Evolutionary conservation across 176 grass and related monocot species (phyloP), one percentile per base, ranked within the genome.

Genomic region (Canna indica): DNA sequence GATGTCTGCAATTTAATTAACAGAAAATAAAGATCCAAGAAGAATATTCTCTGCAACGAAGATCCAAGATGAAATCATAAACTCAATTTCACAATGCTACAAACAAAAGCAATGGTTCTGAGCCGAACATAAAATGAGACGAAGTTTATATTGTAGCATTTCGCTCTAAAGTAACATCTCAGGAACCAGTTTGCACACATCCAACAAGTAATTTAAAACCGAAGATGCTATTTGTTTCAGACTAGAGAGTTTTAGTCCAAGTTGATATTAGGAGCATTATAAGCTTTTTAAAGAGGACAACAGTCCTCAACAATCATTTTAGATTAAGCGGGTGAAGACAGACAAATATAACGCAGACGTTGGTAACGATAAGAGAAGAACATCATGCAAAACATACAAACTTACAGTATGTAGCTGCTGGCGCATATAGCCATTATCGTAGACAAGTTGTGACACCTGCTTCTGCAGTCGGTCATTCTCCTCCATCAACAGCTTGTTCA

Each of bases 401-500:
- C 82, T 83, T 76, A 99, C 95, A 70, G 64, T 93, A 80, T 92
- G 86, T 32, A 99, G 68, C 72, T 82, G 82, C 36, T 81, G 88
- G 76, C 82, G 78, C 84, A 85, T 85, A 46, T 80, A 79, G 22
- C 87, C 81, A 24, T 97, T 97, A 35, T 93, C 90, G 3, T 82
- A 86, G 46, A 99, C 86, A 4, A 99, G 95, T 45, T 88, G 90
- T 29, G 90, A 93, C 57, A 99, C 78, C 83, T 99, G 95, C 73
- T 99, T 99, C 86, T 99, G 95, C 60, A 99, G 76, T 65, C 90
- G 77, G 79, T 99, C 95, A 73, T 99, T 99, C 27, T 99, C 95
- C 78, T 99, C 95, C 95, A 99, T 99, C 65, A 99, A 76, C 82
- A 99, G 72, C 76, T 99, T 99, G 70, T 99, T 99, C 95, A 94